phyloP scores from a whole-genome alignment of 2,329 filamentous ascomycete genomes.

The Seiridium unicorne region DNA sequence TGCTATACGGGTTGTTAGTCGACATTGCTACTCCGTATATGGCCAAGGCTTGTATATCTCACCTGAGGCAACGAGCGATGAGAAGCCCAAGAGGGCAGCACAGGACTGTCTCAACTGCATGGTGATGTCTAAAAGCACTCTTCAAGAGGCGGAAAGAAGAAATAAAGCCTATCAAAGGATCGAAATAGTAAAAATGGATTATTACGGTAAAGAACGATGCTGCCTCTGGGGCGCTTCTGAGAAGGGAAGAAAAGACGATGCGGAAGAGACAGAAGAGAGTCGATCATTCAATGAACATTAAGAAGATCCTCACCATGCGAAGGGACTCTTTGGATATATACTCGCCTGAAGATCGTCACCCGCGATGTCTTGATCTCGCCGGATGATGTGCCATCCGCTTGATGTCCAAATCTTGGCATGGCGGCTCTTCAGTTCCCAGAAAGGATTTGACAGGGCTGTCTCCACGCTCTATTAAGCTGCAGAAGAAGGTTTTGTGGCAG shows the following conservation, averaged over 20 bases:
- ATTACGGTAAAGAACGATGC: conserved; percentile 15
- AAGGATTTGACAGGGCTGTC: neutral
- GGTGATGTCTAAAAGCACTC: conserved; percentile 11
- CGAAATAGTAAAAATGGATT: conserved; percentile 8
- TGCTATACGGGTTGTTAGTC: conserved; percentile 17
- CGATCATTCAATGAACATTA: conserved; percentile 6
- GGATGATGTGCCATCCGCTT: conserved; percentile 9
- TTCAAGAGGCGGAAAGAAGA: conserved; percentile 24
- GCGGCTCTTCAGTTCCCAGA: neutral
- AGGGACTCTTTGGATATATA: conserved; percentile 6
- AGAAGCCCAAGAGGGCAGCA: conserved; percentile 18
- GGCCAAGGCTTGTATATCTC: conserved; percentile 3
- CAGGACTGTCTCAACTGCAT: conserved; percentile 19
- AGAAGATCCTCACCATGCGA: neutral
- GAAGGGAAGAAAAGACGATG: conserved; percentile 1
- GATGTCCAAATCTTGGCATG: neutral
- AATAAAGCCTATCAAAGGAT: conserved; percentile 24
- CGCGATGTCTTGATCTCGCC: conserved; percentile 2
- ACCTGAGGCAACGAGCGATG: conserved; percentile 21
- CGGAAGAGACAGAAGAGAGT: neutral
- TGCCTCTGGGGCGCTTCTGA: conserved; percentile 7
- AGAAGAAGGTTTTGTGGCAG: neutral
- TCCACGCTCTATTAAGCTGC: neutral
- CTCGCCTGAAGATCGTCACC: neutral
- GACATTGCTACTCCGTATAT: neutral